Conservation (phyloP, 2,329 filamentous ascomycete genomes). For the Ceratocystis colombiana region DNA sequence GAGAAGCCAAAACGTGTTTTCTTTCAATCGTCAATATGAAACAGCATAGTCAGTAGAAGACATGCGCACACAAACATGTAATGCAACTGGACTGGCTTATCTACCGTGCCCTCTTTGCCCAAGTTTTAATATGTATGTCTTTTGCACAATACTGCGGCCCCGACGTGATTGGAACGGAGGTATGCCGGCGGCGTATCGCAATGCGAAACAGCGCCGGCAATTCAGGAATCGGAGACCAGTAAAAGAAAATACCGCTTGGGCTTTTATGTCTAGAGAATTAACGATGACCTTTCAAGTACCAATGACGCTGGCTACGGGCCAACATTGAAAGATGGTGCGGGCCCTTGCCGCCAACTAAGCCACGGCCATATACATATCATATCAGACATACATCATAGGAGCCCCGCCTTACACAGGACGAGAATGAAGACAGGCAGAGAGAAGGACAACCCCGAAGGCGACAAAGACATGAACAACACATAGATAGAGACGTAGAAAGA, state of each 20-base stretch:
- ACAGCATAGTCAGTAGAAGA: neutral
- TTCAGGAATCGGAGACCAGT: neutral
- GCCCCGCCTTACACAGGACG: no score
- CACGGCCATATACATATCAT: no score
- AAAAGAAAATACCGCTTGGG: neutral
- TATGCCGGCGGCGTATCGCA: neutral
- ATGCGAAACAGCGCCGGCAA: neutral
- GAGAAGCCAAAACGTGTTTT: neutral
- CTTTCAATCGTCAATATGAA: neutral
- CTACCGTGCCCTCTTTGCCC: neutral
- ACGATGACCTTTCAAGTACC: no score
- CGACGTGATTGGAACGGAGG: neutral
- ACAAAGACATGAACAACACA: neutral
- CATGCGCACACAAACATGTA: neutral
- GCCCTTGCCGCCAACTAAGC: no score
- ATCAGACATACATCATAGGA: no score
- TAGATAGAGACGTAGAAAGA: neutral
- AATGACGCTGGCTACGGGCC: no score
- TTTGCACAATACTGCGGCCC: neutral
- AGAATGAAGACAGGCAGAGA: no score
- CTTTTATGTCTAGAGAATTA: no score
- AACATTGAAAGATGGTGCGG: no score
- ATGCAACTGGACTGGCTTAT: neutral
- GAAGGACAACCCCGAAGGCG: neutral
- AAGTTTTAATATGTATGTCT: neutral